phyloP scores from a whole-genome alignment of 306 rosid species.

The Citrullus amarus region DNA sequence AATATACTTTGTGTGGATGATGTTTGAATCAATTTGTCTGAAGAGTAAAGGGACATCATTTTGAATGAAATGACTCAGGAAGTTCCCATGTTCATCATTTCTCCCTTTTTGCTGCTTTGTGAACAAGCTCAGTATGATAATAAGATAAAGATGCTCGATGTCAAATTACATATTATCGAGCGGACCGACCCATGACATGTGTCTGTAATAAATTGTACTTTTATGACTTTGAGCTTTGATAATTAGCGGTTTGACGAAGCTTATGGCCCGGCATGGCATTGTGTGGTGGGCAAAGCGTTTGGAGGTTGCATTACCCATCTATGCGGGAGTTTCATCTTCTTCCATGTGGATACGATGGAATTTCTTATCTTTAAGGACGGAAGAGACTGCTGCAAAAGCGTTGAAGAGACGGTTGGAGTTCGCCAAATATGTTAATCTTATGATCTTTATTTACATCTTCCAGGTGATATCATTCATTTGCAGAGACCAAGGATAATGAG shows the following conservation, averaged over 20 bases:
- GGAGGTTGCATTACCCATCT: slow-evolving; percentile 61
- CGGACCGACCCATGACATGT: neutral
- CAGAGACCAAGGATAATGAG: neutral
- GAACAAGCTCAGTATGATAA: neutral
- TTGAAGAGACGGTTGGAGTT: slow-evolving; percentile 41
- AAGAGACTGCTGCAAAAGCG: slow-evolving; percentile 32
- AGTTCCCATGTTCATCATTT: slow-evolving; percentile 2
- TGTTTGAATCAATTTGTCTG: slow-evolving; percentile 3
- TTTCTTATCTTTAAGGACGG: slow-evolving; percentile 67
- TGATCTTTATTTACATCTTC: slow-evolving; percentile 1
- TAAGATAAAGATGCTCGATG: neutral
- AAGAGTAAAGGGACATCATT: slow-evolving; percentile 4
- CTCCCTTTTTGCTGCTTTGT: neutral
- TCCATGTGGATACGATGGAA: slow-evolving; percentile 50
- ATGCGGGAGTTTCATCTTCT: slow-evolving; percentile 50
- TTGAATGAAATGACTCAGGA: slow-evolving; percentile 4
- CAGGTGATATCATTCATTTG: neutral
- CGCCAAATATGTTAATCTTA: slow-evolving; percentile 12
- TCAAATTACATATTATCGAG: neutral
- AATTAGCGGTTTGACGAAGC: slow-evolving; percentile 47
- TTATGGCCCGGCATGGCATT: slow-evolving; percentile 61
- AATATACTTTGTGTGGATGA: slow-evolving; percentile 6
- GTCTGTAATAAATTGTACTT: neutral
- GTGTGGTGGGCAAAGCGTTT: slow-evolving; percentile 58
- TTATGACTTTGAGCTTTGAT: neutral